Base-by-base conservation (phyloP, 2,329 filamentous ascomycete genomes). In the Sarocladium kiliense region DNA sequence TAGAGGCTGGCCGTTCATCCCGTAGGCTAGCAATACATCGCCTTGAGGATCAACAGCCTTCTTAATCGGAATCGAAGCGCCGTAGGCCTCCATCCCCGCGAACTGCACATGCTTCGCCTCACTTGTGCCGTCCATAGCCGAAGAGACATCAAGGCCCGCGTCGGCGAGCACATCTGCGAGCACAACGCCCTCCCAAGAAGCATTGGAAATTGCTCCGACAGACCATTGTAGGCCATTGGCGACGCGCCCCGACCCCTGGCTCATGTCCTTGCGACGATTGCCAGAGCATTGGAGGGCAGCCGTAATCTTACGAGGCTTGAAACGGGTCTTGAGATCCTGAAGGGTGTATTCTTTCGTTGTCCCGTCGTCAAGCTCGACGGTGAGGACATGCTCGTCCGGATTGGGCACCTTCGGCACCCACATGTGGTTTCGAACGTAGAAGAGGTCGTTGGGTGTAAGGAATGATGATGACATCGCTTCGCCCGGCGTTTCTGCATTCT, bases 21-120 rank as follows among this genome's bases (percentile, higher is more conserved):
- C 75, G 61, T 83, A 87, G 0, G 85, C 85, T 0, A 88, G 71
- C 26, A 89, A 70, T 6, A 88, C 86, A 59, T 89, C 86, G 54
- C 79, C 81, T 34, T 76, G 74, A 0, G 80, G 79, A 51, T 86
- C 82, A 18, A 85, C 65, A 0, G 80, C 80, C 21, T 82, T 78
- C 32, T 75, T 70, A 50, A 86, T 73, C 1, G 84, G 82, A 45
- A 87, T 85, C 36, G 78, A 85, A 14, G 83, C 75, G 56, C 78
- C 78, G 63, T 86, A 85, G 14, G 82, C 80, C 65, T 86, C 82
- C 49, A 81, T 69, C 12, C 80, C 80, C 9, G 76, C 72, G 61
- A 87, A 82, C 27, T 83, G 80, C 11, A 82, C 78, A 60, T 84
- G 81, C 49, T 74, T 74, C 39, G 67, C 67, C 23, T 75, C 68